Percentiles rank a stretch among this genome's conserved stretches.
Evolutionary conservation across 1,139 yeast genomes (phyloP).

Genomic region (Taiozyma sp.): DNA sequence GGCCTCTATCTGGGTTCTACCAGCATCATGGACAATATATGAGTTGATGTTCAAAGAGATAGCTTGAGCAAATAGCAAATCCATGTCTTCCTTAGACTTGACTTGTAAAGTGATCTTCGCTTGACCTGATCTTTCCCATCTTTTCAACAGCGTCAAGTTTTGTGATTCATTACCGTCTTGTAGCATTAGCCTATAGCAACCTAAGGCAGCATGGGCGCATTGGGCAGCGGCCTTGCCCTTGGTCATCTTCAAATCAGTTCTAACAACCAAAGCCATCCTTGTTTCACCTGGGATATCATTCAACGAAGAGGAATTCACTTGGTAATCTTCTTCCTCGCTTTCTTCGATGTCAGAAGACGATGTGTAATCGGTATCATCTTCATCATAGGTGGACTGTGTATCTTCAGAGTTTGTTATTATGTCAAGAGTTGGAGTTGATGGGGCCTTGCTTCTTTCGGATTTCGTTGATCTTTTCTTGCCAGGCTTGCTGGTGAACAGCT

Average conservation of each 20-base stretch:
- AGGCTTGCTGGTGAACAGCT: conserved; percentile 5
- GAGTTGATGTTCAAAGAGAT: conserved; percentile 75
- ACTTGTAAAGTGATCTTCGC: conserved; percentile 93
- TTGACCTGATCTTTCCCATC: conserved; percentile 87
- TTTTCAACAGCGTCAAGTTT: conserved; percentile 53
- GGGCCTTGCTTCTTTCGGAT: conserved; percentile 3
- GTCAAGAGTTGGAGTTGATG: conserved; percentile 27
- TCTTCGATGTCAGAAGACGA: conserved; percentile 31
- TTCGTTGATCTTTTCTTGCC: conserved; percentile 1
- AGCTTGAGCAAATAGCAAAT: conserved; percentile 75
- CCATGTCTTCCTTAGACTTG: conserved; percentile 71
- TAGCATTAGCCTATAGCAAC: conserved; percentile 71
- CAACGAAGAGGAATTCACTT: conserved; percentile 50
- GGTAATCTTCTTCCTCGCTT: conserved; percentile 48
- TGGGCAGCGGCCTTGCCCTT: conserved; percentile 98
- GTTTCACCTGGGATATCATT: conserved; percentile 74
- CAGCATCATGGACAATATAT: conserved; percentile 88
- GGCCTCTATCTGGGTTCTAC: conserved; percentile 92
- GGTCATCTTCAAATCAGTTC: conserved; percentile 88
- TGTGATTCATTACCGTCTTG: conserved; percentile 49
- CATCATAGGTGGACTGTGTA: conserved; percentile 16
- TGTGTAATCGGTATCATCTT: conserved; percentile 28
- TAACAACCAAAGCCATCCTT: conserved; percentile 81
- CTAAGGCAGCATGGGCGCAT: conserved; percentile 96
- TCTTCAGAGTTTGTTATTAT: conserved; percentile 9